phyloP scores from a whole-genome alignment of 306 rosid genomes.

The Neltuma alba region DNA sequence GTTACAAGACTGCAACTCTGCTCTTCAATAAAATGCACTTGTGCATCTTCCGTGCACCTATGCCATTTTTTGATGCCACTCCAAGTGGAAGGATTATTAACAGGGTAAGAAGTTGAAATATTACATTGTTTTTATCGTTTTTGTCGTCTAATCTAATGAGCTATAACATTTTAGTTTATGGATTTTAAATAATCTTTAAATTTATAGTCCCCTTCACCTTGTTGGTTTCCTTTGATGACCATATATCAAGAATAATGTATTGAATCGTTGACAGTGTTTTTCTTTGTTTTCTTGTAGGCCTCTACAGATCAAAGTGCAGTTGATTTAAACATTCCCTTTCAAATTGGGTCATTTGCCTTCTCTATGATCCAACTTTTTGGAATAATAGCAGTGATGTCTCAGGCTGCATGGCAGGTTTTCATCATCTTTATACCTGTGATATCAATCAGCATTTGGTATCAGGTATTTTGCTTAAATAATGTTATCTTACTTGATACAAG shows the following conservation, averaged over 20 bases:
- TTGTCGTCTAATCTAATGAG: neutral
- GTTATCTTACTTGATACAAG: constrained; percentile 2
- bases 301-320: constrained; percentile 80
- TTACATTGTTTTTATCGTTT: neutral
- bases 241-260: too few species aligned
- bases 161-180: neutral
- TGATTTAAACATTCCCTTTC: constrained; percentile 55
- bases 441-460: constrained; percentile 67
- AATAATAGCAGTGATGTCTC: constrained; percentile 81
- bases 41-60: constrained; percentile 79
- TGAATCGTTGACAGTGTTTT: neutral
- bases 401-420: constrained; percentile 87
- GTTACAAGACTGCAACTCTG: constrained; percentile 70
- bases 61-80: constrained; percentile 93
- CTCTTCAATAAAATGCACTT: constrained; percentile 83
- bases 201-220: neutral
- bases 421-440: constrained; percentile 70
- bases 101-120: constrained; percentile 45
- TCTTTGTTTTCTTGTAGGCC: constrained; percentile 50
- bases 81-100: constrained; percentile 86
- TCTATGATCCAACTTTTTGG: constrained; percentile 63
- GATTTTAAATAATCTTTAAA: neutral
- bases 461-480: constrained; percentile 48
- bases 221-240: too few species aligned
- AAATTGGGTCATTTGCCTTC: constrained; percentile 53